These are phyloP conservation scores for Cryptococcus sp. DNA, from an alignment of 1,284 basidiomycete genomes.

Conservation along the genomic window DNA sequence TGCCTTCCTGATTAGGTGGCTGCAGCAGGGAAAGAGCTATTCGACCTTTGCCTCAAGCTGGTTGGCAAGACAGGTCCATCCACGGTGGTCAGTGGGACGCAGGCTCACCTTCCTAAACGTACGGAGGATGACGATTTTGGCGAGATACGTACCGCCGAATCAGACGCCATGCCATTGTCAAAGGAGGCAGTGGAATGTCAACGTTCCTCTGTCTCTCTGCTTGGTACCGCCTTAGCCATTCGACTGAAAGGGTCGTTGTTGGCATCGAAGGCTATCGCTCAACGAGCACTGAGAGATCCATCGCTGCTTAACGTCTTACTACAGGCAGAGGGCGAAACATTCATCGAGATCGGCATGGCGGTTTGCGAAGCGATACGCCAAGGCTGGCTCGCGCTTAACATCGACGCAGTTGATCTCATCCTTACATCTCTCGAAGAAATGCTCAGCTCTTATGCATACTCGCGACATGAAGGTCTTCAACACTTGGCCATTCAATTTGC, in stretches of 20 bases:
- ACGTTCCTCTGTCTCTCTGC: conserved; percentile 24
- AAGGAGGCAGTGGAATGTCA: conserved; percentile 38
- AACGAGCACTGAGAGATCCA: conserved; percentile 64
- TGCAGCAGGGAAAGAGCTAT: conserved; percentile 13
- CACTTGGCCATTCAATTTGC: conserved; percentile 65
- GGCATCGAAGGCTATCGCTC: conserved; percentile 53
- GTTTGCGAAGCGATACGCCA: conserved; percentile 62
- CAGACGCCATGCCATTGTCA: conserved; percentile 37
- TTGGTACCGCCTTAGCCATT: conserved; percentile 37
- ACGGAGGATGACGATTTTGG: conserved; percentile 68
- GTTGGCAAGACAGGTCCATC: conserved; percentile 3
- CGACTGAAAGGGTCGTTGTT: conserved; percentile 59
- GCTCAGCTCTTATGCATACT: conserved; percentile 62
- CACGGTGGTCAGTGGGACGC: neutral
- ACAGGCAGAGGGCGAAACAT: conserved; percentile 58
- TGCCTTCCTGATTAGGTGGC: conserved; percentile 5
- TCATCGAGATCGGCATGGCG: conserved; percentile 62
- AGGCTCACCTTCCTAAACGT: conserved; percentile 1
- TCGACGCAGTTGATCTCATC: conserved; percentile 59
- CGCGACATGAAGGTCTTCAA: conserved; percentile 61
- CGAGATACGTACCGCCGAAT: conserved; percentile 58
- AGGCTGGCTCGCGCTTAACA: conserved; percentile 61
- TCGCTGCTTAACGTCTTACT: conserved; percentile 64
- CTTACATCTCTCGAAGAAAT: conserved; percentile 61
- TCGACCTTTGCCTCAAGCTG: conserved; percentile 8